phyloP scores from a whole-genome alignment of 83 land plant genomes.

The Thuja plicata region DNA sequence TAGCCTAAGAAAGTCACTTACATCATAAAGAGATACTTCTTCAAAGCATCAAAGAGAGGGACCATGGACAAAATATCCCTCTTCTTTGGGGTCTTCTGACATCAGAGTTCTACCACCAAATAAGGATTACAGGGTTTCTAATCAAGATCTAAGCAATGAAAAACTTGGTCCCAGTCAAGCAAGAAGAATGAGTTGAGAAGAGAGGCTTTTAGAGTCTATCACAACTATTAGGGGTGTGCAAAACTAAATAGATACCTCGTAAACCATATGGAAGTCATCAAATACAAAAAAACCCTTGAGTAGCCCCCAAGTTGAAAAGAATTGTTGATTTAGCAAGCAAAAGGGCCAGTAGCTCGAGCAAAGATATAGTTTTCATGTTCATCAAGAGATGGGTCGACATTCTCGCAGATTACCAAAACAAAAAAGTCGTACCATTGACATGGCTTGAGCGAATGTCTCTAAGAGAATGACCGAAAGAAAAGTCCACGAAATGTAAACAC shows the following conservation, averaged over 20 bases:
- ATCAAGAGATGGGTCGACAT: background rate
- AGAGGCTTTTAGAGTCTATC: slow-evolving; percentile 78
- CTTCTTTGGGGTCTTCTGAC: slow-evolving; percentile 21
- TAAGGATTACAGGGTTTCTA: slow-evolving; percentile 28
- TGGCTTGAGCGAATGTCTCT: too few relatives aligned
- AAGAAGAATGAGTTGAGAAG: slow-evolving; percentile 49
- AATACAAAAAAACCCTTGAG: background rate
- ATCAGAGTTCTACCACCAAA: slow-evolving; percentile 25
- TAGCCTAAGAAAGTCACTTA: slow-evolving; percentile 67
- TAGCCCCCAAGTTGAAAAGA: background rate
- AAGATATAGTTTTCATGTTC: background rate
- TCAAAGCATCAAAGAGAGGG: slow-evolving; percentile 48
- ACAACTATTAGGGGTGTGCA: slow-evolving; percentile 92
- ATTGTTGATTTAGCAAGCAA: background rate
- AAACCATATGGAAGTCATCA: background rate
- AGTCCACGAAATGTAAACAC: too few relatives aligned
- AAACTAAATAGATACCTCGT: background rate
- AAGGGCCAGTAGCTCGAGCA: background rate
- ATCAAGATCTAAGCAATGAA: slow-evolving; percentile 29
- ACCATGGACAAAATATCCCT: slow-evolving; percentile 22
- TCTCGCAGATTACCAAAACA: background rate
- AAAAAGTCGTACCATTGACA: too few relatives aligned
- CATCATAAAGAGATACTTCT: slow-evolving; percentile 39
- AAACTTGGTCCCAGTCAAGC: slow-evolving; percentile 21
- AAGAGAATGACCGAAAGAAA: too few relatives aligned